A percentile compares a stretch with the other conserved stretches of the same genome.
Conservation (phyloP, 495 filamentous ascomycete genomes). For the Melanomma pulvis-pyrius region DNA sequence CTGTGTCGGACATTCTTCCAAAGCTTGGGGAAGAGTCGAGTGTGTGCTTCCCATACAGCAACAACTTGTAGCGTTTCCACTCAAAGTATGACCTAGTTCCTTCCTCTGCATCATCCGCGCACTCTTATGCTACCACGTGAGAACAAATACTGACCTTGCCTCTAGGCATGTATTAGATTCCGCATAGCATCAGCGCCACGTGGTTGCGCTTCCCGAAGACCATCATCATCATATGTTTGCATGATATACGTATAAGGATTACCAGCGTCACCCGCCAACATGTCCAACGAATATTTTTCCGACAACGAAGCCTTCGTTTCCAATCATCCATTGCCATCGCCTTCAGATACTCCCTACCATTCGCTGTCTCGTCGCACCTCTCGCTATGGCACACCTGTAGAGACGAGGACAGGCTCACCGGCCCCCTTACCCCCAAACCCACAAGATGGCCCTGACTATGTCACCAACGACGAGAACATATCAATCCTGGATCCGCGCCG, state of each 20-base stretch:
- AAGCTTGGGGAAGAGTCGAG: not conserved
- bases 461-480: conserved; percentile 67
- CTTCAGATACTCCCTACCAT: conserved; percentile 67
- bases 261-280: conserved; percentile 6
- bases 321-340: conserved; percentile 62
- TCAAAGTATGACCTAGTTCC: conserved; percentile 13
- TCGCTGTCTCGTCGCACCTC: conserved; percentile 59
- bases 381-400: conserved; percentile 62
- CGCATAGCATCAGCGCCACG: conserved; percentile 14
- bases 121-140: not conserved
- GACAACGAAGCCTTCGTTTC: conserved; percentile 42
- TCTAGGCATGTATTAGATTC: conserved; percentile 32
- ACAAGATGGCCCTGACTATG: conserved; percentile 45
- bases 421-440: conserved; percentile 58
- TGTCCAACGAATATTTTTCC: conserved; percentile 45
- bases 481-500: conserved; percentile 83
- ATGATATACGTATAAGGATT: not conserved
- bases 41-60: not conserved
- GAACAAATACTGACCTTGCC: not conserved
- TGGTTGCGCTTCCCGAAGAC: conserved; percentile 24
- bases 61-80: not conserved
- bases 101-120: not conserved
- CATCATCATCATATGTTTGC: not conserved
- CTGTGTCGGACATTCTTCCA: not conserved
- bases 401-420: conserved; percentile 65